These are phyloP conservation scores for Trichoderma reesei DNA, from an alignment of 495 filamentous ascomycete species.

Conservation along the genomic window DNA sequence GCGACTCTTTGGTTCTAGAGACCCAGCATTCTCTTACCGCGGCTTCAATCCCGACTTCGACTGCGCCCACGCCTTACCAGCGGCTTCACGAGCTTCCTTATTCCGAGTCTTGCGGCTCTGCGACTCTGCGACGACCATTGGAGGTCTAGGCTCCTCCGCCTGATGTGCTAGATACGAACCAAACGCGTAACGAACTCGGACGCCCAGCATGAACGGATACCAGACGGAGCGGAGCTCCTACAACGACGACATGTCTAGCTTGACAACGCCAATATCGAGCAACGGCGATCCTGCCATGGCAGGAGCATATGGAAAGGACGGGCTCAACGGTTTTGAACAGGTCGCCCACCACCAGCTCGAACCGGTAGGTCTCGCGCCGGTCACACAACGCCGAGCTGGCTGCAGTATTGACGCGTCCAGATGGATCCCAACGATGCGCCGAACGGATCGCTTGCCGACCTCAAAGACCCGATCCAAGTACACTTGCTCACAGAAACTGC, in stretches of 20 bases:
- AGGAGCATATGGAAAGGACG: background rate
- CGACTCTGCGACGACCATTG: too few species aligned
- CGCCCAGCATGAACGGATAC: conserved; percentile 8
- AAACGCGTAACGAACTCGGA: background rate
- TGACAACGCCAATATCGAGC: conserved; percentile 32
- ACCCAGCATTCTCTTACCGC: background rate
- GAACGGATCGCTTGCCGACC: conserved; percentile 35
- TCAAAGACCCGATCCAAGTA: conserved; percentile 50
- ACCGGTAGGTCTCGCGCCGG: conserved; percentile 1
- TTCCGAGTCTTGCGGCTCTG: background rate
- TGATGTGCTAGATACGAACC: conserved; percentile 1
- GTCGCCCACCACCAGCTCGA: background rate
- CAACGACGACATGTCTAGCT: conserved; percentile 16
- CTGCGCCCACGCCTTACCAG: background rate
- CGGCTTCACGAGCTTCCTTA: background rate
- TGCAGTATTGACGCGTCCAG: conserved; percentile 15
- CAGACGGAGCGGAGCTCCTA: conserved; percentile 6
- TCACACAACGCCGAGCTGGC: background rate
- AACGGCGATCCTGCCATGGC: conserved; percentile 35
- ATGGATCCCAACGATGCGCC: conserved; percentile 28
- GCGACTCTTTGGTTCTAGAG: background rate
- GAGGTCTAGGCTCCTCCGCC: background rate
- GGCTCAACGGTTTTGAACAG: background rate
- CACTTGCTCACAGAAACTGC: conserved; percentile 93
- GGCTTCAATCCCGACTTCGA: background rate